phyloP scores from a whole-genome alignment of 768 basidiomycete genomes.

The Strobilomyces dryophilus region DNA sequence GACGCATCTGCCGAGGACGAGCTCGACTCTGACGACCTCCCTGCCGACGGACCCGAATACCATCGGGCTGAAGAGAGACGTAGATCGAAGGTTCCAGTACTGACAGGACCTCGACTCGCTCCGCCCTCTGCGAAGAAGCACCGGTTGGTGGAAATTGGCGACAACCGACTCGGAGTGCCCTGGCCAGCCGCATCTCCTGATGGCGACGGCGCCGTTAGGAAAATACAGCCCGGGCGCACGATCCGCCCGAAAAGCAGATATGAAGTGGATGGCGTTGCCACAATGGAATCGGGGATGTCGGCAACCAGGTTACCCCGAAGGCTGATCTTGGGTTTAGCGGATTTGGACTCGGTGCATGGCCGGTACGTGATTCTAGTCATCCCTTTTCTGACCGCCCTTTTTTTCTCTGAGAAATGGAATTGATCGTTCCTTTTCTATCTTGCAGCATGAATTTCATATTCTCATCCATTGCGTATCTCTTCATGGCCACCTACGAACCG shows the following conservation, averaged over 20 bases:
- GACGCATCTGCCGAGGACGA: conserved; percentile 33
- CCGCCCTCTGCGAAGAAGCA: conserved; percentile 23
- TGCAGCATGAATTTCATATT: conserved; percentile 56
- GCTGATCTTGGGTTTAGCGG: conserved; percentile 40
- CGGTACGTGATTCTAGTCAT: conserved; percentile 42
- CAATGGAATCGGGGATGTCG: conserved; percentile 13
- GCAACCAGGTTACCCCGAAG: conserved; percentile 24
- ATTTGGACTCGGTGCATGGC: conserved; percentile 56
- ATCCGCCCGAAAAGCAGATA: conserved; percentile 26
- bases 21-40: conserved; percentile 35
- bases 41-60: conserved; percentile 19
- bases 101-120: conserved; percentile 16
- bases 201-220: conserved; percentile 12
- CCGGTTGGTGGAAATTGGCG: conserved; percentile 13
- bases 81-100: conserved; percentile 16
- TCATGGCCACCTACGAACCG: conserved; percentile 61
- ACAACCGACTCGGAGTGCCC: conserved; percentile 18
- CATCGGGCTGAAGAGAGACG: conserved; percentile 22
- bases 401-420: conserved; percentile 1
- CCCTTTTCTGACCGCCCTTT: neutral
- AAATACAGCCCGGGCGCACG: conserved; percentile 21
- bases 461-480: conserved; percentile 59
- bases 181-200: conserved; percentile 22
- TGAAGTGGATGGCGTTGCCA: conserved; percentile 19
- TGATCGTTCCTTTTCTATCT: conserved; percentile 8